Evolutionary conservation across 768 basidiomycete genomes (phyloP).

Genomic region (Calocybe cyanea): DNA sequence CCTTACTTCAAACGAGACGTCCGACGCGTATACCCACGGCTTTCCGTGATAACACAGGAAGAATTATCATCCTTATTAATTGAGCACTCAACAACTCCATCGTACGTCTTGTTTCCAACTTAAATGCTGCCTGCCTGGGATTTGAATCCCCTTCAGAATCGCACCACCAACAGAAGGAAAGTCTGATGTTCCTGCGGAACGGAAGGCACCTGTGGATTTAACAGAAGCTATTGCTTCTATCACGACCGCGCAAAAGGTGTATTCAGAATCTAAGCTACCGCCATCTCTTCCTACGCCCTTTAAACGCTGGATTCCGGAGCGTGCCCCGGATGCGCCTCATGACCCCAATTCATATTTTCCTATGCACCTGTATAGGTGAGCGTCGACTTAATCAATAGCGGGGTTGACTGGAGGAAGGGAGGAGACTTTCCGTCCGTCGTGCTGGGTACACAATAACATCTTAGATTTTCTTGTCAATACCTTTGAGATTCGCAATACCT

Average conservation of each 20-base stretch:
- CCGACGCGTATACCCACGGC: constrained; percentile 86
- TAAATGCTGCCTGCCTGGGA: neutral
- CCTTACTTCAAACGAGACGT: constrained; percentile 98
- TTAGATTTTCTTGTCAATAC: too few relatives aligned
- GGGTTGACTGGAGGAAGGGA: too few relatives aligned
- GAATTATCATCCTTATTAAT: constrained; percentile 80
- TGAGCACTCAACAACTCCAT: constrained; percentile 62
- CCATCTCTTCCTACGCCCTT: constrained; percentile 66
- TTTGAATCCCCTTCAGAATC: constrained; percentile 35
- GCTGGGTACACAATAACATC: too few relatives aligned
- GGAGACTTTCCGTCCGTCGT: too few relatives aligned
- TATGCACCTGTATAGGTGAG: constrained; percentile 62
- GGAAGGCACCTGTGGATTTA: constrained; percentile 51
- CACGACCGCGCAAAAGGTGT: constrained; percentile 51
- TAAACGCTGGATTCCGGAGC: constrained; percentile 72
- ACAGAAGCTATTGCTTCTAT: constrained; percentile 70
- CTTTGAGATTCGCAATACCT: too few relatives aligned
- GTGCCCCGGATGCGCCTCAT: constrained; percentile 78
- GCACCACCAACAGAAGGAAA: constrained; percentile 46
- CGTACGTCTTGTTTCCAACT: constrained; percentile 45
- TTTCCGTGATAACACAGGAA: constrained; percentile 82
- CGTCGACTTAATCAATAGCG: neutral
- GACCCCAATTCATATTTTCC: constrained; percentile 81
- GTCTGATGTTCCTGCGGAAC: constrained; percentile 40
- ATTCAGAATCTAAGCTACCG: constrained; percentile 63